Evolutionary conservation across 371 early-diverging fungal species (phyloP).

Genomic region (Mucor plumbeus): DNA sequence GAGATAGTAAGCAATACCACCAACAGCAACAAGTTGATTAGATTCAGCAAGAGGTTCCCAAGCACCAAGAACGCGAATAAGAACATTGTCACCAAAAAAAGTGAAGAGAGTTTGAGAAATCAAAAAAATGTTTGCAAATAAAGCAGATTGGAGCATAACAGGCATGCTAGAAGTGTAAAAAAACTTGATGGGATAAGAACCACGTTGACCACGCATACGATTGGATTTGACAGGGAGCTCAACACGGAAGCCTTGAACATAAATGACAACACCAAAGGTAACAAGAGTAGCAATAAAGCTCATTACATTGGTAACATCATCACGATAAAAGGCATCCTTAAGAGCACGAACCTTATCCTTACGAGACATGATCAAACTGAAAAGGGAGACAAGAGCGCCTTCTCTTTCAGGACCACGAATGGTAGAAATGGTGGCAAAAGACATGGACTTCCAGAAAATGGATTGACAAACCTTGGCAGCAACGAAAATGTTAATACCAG

Average conservation of each 20-base stretch:
- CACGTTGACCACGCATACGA: conserved; percentile 96
- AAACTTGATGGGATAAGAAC: conserved; percentile 98
- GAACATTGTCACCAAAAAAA: conserved; percentile 93
- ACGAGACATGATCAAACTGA: conserved; percentile 96
- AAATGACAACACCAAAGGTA: conserved; percentile 97
- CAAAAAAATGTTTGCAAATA: conserved; percentile 95
- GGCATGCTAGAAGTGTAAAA: conserved; percentile 99
- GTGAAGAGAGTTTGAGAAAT: conserved; percentile 96
- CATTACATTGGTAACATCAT: conserved; percentile 96
- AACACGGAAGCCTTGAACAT: conserved; percentile 99
- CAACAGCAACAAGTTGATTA: conserved; percentile 87
- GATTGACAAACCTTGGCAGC: conserved; percentile 99
- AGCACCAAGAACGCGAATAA: conserved; percentile 95
- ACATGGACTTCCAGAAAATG: conserved; percentile 99
- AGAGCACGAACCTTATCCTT: conserved; percentile 97
- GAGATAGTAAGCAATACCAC: conserved; percentile 98
- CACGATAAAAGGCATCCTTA: conserved; percentile 98
- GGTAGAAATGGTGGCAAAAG: conserved; percentile 96
- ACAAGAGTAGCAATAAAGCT: conserved; percentile 91
- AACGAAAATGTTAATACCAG: conserved; percentile 99
- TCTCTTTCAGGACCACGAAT: conserved; percentile 99
- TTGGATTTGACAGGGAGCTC: conserved; percentile 99
- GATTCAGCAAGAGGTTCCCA: conserved; percentile 93
- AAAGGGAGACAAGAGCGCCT: conserved; percentile 96
- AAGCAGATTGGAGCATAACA: conserved; percentile 98